These are phyloP conservation scores for Malassezia vespertilionis DNA, from an alignment of 1,284 basidiomycete genomes.

Conservation along the genomic window DNA sequence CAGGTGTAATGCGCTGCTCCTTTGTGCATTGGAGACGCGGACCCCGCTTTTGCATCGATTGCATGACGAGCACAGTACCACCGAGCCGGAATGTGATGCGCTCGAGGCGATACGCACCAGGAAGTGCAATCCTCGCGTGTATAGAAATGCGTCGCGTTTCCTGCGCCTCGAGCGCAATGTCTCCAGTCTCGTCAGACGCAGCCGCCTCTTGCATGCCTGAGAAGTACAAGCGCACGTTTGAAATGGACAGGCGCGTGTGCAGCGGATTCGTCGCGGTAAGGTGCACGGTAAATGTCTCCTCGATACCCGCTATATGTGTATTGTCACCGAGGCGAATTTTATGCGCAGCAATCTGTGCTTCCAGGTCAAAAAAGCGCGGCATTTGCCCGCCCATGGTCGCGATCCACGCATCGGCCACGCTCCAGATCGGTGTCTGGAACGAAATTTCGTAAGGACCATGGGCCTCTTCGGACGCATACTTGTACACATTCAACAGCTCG, in stretches of 20 bases:
- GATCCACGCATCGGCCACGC: not conserved
- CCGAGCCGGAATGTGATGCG: constrained; percentile 49
- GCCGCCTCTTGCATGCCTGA: too few species aligned
- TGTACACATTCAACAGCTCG: constrained; percentile 51
- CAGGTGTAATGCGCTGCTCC: constrained; percentile 46
- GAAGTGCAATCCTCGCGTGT: not conserved
- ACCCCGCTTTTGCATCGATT: constrained; percentile 48
- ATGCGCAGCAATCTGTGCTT: too few species aligned
- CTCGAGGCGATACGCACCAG: constrained; percentile 27
- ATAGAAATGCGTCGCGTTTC: not conserved
- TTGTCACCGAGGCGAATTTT: not conserved
- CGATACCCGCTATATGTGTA: not conserved
- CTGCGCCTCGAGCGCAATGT: not conserved
- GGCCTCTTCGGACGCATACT: constrained; percentile 27
- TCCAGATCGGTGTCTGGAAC: constrained; percentile 4
- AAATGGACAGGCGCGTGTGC: not conserved
- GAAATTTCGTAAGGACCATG: not conserved
- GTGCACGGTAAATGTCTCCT: not conserved
- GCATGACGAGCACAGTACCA: constrained; percentile 48
- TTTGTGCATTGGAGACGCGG: constrained; percentile 49
- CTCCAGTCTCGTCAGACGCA: not conserved
- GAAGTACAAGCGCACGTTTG: not conserved
- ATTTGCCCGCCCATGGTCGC: not conserved
- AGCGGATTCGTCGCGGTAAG: constrained; percentile 9
- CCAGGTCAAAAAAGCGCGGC: too few species aligned